phyloP scores from a whole-genome alignment of 352 stramenopile species.

The Pythium diclinum region DNA sequence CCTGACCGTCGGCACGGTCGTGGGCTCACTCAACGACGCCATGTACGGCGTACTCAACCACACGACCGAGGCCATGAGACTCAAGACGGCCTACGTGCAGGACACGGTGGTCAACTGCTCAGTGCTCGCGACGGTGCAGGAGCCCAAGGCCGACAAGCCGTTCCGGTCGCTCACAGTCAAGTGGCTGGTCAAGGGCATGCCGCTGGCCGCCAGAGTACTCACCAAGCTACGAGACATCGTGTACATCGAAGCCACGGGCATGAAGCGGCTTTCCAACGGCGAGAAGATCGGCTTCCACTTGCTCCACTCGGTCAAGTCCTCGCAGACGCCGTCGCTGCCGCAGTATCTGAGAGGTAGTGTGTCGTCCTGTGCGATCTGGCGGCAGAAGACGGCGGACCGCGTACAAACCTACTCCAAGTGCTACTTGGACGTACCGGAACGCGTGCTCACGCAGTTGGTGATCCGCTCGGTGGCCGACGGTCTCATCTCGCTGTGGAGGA shows the following conservation, averaged over 20 bases:
- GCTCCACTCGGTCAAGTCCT: constrained; percentile 61
- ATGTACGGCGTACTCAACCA: constrained; percentile 57
- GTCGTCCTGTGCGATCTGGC: constrained; percentile 51
- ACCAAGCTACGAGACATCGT: constrained; percentile 52
- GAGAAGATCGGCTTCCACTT: constrained; percentile 60
- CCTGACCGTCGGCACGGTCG: constrained; percentile 38
- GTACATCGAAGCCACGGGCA: constrained; percentile 59
- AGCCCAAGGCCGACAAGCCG: constrained; percentile 40
- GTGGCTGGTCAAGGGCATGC: constrained; percentile 54
- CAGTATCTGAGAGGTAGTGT: constrained; percentile 44
- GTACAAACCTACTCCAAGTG: constrained; percentile 41
- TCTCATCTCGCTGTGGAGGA: constrained; percentile 36
- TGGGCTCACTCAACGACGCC: constrained; percentile 51
- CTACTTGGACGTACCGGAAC: constrained; percentile 40
- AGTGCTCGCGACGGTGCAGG: constrained; percentile 47
- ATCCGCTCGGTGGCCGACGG: constrained; percentile 40
- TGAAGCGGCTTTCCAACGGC: constrained; percentile 35
- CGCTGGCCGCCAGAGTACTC: constrained; percentile 39
- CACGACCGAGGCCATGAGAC: constrained; percentile 44
- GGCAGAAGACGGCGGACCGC: constrained; percentile 28
- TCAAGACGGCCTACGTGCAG: constrained; percentile 55
- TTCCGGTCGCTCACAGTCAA: constrained; percentile 63
- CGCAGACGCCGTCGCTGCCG: constrained; percentile 38
- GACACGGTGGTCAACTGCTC: constrained; percentile 46
- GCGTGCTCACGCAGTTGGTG: constrained; percentile 36